Conservation (phyloP, 2,329 filamentous ascomycete species). For the Paradendryphiella salina region DNA sequence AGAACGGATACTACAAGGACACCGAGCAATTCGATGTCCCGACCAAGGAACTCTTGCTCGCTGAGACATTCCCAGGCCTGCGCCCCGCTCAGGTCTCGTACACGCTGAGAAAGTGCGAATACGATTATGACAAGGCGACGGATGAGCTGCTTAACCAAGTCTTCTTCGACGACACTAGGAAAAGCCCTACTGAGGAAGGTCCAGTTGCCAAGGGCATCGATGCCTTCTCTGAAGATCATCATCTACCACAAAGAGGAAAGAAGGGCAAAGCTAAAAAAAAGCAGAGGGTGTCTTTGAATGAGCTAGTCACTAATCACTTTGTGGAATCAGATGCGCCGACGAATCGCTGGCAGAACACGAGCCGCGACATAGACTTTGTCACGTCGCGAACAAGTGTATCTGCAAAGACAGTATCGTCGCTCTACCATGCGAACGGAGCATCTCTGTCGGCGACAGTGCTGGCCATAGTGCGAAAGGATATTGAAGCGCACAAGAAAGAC, state of each 20-base stretch:
- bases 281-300: constrained; percentile 33
- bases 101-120: constrained; percentile 67
- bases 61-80: constrained; percentile 71
- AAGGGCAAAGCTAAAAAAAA: constrained; percentile 52
- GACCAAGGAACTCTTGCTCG: constrained; percentile 66
- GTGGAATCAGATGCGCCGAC: constrained; percentile 27
- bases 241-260: constrained; percentile 47
- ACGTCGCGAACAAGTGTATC: constrained; percentile 55
- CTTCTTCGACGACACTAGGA: constrained; percentile 70
- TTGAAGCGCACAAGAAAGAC: constrained; percentile 45
- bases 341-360: constrained; percentile 64
- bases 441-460: constrained; percentile 60
- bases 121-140: constrained; percentile 70
- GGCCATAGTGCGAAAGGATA: constrained; percentile 56
- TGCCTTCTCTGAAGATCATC: constrained; percentile 68
- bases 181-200: constrained; percentile 51
- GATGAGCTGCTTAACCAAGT: constrained; percentile 80
- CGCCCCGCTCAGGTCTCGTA: constrained; percentile 67
- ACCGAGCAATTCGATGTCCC: constrained; percentile 56
- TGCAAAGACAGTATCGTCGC: constrained; percentile 55
- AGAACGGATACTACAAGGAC: constrained; percentile 42
- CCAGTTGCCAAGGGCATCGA: constrained; percentile 71
- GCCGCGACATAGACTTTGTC: constrained; percentile 64
- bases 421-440: constrained; percentile 62
- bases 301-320: constrained; percentile 24